Conservation (phyloP, 1,139 yeast genomes). For the Yamadazyma trypodendri region DNA sequence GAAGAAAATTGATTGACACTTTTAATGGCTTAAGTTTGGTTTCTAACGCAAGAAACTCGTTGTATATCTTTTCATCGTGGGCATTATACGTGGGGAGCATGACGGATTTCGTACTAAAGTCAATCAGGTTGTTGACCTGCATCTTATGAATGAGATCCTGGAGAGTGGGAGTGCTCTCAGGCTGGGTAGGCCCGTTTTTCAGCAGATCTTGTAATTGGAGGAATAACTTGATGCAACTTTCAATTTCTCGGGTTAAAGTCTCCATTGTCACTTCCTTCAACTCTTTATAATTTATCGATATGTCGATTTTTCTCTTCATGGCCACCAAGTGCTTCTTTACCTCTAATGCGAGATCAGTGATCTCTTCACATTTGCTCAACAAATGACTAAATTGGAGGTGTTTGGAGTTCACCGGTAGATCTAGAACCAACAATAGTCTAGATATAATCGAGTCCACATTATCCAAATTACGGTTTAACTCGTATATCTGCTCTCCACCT, state of each 20-base stretch:
- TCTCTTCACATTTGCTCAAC: conserved; percentile 28
- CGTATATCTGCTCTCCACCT: conserved; percentile 43
- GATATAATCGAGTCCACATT: conserved; percentile 49
- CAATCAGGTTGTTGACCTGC: conserved; percentile 19
- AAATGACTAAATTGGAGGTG: conserved; percentile 15
- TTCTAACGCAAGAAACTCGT: conserved; percentile 29
- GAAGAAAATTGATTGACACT: conserved; percentile 61
- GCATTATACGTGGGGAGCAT: conserved; percentile 34
- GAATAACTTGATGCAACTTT: conserved; percentile 41
- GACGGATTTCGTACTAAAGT: conserved; percentile 20
- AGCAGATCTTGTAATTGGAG: conserved; percentile 40
- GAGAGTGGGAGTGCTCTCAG: conserved; percentile 13
- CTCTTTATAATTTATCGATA: conserved; percentile 60
- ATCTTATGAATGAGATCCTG: conserved; percentile 42
- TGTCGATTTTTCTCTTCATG: conserved; percentile 47
- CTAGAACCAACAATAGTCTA: conserved; percentile 31
- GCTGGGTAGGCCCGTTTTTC: conserved; percentile 35
- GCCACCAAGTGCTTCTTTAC: conserved; percentile 37
- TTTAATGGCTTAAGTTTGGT: conserved; percentile 48
- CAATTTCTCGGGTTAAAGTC: conserved; percentile 52
- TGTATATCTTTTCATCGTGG: conserved; percentile 28
- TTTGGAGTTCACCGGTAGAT: conserved; percentile 22
- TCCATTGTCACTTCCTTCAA: conserved; percentile 50
- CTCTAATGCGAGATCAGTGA: conserved; percentile 40
- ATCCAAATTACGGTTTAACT: conserved; percentile 36